phyloP scores from a whole-genome alignment of 73 alveolate genomes.

The Effrenium voratum region DNA sequence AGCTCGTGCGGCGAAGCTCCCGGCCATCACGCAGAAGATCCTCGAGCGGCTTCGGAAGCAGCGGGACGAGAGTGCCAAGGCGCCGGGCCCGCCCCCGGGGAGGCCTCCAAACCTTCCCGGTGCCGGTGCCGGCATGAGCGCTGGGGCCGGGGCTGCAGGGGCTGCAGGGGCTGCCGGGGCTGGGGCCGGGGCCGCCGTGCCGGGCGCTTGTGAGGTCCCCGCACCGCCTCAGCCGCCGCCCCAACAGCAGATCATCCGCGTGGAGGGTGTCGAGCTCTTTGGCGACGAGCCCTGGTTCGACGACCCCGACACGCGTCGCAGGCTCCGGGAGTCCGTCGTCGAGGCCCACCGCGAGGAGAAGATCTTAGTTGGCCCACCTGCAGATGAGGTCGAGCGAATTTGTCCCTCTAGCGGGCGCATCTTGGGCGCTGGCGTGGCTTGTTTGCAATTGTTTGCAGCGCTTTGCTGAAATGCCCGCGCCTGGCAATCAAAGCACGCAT shows the following conservation, averaged over 20 bases:
- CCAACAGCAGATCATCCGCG: background rate
- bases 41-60: conserved; percentile 40
- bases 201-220: background rate
- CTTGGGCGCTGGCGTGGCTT: conserved; percentile 84
- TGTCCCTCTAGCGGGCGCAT: conserved; percentile 74
- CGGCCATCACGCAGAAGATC: conserved; percentile 62
- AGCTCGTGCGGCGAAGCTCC: conserved; percentile 82
- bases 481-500: too few relatives aligned
- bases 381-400: conserved; percentile 87
- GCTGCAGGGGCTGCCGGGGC: too few relatives aligned
- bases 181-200: too few relatives aligned
- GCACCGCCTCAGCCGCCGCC: conserved; percentile 48
- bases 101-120: too few relatives aligned
- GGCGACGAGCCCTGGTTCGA: conserved; percentile 89
- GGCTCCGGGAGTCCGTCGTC: conserved; percentile 70
- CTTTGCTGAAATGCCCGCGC: too few relatives aligned
- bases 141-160: too few relatives aligned
- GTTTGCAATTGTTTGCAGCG: too few relatives aligned
- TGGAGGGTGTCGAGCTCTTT: conserved; percentile 54
- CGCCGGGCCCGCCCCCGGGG: background rate
- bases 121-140: too few relatives aligned
- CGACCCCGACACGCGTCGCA: conserved; percentile 20
- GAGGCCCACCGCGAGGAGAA: conserved; percentile 80
- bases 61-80: conserved; percentile 15
- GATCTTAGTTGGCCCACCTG: conserved; percentile 76